Percentiles rank a stretch among this genome's conserved stretches.
Evolutionary conservation across 1,284 basidiomycete species (phyloP).

Genomic region (Tilletia horrida): DNA sequence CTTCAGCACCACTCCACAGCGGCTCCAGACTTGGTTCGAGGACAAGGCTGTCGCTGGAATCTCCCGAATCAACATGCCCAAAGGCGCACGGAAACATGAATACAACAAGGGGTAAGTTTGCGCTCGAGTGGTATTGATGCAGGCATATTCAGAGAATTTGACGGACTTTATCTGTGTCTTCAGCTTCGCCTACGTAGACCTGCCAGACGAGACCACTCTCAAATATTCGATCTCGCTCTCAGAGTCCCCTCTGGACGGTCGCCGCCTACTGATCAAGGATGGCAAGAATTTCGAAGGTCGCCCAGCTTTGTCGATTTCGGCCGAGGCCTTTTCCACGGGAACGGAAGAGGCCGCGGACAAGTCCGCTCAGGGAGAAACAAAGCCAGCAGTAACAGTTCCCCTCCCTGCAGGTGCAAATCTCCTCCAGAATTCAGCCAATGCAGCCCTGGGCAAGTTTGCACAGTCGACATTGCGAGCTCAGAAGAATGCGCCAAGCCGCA

Average conservation of each 20-base stretch:
- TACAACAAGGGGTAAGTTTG: slow-evolving; percentile 59
- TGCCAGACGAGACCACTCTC: slow-evolving; percentile 73
- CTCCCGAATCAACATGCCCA: slow-evolving; percentile 61
- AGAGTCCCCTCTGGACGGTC: slow-evolving; percentile 76
- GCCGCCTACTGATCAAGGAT: slow-evolving; percentile 87
- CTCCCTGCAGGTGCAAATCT: neutral
- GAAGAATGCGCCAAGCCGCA: slow-evolving; percentile 76
- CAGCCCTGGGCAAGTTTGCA: slow-evolving; percentile 68
- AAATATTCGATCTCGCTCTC: slow-evolving; percentile 71
- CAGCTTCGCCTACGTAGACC: slow-evolving; percentile 95
- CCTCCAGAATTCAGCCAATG: slow-evolving; percentile 31
- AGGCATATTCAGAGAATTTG: no score
- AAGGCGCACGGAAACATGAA: slow-evolving; percentile 56
- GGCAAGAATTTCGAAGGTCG: slow-evolving; percentile 61
- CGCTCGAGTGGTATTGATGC: no score
- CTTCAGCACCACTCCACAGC: slow-evolving; percentile 40
- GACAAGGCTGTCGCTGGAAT: slow-evolving; percentile 53
- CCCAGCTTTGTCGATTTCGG: slow-evolving; percentile 41
- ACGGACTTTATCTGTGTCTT: neutral
- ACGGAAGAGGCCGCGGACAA: slow-evolving; percentile 18
- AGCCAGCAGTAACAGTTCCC: neutral
- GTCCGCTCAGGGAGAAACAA: neutral
- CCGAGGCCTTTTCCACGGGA: slow-evolving; percentile 26
- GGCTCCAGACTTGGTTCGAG: slow-evolving; percentile 44
- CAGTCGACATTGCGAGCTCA: slow-evolving; percentile 76